Percentiles rank a stretch among this genome's conserved stretches.
These are phyloP conservation scores for Gymnopus androsaceus DNA, from an alignment of 1,284 basidiomycete genomes.

Conservation along the genomic window DNA sequence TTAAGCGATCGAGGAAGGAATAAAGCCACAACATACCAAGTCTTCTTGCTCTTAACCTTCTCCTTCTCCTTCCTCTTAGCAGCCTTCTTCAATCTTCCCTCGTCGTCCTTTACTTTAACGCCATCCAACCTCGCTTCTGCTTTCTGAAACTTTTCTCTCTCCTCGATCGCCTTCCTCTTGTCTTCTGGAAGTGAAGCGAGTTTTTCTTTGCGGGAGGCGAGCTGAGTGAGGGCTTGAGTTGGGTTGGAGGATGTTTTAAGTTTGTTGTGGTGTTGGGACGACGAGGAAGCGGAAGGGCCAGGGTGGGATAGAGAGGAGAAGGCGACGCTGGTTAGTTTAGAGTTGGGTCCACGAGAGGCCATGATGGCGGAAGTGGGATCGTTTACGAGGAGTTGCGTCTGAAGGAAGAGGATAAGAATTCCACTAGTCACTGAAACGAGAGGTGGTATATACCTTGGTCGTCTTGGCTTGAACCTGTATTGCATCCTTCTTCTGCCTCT, in stretches of 20 bases:
- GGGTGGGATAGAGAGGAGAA: slow-evolving; percentile 67
- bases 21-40: slow-evolving; percentile 74
- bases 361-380: slow-evolving; percentile 40
- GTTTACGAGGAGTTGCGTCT: slow-evolving; percentile 78
- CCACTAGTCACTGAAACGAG: neutral
- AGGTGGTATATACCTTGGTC: slow-evolving; percentile 48
- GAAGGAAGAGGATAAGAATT: slow-evolving; percentile 6
- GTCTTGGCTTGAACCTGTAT: slow-evolving; percentile 46
- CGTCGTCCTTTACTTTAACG: slow-evolving; percentile 86
- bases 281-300: neutral
- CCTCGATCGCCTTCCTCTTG: slow-evolving; percentile 75
- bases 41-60: slow-evolving; percentile 79
- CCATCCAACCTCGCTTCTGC: slow-evolving; percentile 83
- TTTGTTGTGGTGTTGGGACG: slow-evolving; percentile 50
- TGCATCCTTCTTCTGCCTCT: slow-evolving; percentile 47
- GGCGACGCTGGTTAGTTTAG: slow-evolving; percentile 60
- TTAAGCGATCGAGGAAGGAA: slow-evolving; percentile 6
- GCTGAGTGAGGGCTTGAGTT: slow-evolving; percentile 78
- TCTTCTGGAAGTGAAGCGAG: slow-evolving; percentile 75
- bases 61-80: slow-evolving; percentile 88
- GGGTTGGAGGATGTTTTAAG: slow-evolving; percentile 79
- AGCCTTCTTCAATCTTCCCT: slow-evolving; percentile 82
- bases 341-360: slow-evolving; percentile 37
- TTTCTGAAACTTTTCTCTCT: slow-evolving; percentile 84
- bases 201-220: slow-evolving; percentile 73